Evolutionary conservation across 495 filamentous ascomycete genomes (phyloP), one percentile per base, ranked within the genome.

Genomic region (Tuber umbilicatum): DNA sequence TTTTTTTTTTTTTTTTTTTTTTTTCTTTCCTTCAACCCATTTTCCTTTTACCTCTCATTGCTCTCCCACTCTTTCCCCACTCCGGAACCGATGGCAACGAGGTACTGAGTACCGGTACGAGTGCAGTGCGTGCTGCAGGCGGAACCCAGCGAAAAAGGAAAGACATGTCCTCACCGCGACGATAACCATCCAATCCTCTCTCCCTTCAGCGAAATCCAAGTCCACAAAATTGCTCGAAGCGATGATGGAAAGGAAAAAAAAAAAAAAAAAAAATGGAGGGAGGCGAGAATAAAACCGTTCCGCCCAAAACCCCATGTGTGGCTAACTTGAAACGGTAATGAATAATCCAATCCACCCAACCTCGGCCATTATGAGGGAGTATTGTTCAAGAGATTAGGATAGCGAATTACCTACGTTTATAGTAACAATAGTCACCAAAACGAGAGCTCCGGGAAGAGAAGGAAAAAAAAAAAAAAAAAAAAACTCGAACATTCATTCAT

Each of bases 21-120:
- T 27, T 35, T 31, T 16, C 12, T 31, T 31, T 47, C 6, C 16
- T n/a, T n/a, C n/a, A n/a, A n/a, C n/a, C n/a, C n/a, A n/a, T n/a
- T n/a, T n/a, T n/a, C n/a, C n/a, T n/a, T n/a, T n/a, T n/a, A n/a
- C n/a, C n/a, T n/a, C n/a, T n/a, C n/a, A n/a, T n/a, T n/a, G n/a
- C n/a, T n/a, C 19, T 23, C 21, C 5, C 27, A 31, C 50, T 3
- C 55, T 64, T 10, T 64, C 27, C 71, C 71, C 55, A 76, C 68
- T 43, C 73, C 73, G 68, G 73, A 68, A 76, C 70, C 68, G 67
- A 76, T 76, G 35, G 45, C 68, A 76, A 55, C 47, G n/a, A 71
- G 73, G 41, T 42, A 75, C 39, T n/a, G n/a, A 39, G 39, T 39
- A 39, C 39, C 4, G 7, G 39, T 39, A 39, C 6, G 38, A 39